Percentiles rank a stretch among this genome's conserved stretches.
Evolutionary conservation across 495 filamentous ascomycete genomes (phyloP).

Genomic region (Hapsidospora chrysogenum): DNA sequence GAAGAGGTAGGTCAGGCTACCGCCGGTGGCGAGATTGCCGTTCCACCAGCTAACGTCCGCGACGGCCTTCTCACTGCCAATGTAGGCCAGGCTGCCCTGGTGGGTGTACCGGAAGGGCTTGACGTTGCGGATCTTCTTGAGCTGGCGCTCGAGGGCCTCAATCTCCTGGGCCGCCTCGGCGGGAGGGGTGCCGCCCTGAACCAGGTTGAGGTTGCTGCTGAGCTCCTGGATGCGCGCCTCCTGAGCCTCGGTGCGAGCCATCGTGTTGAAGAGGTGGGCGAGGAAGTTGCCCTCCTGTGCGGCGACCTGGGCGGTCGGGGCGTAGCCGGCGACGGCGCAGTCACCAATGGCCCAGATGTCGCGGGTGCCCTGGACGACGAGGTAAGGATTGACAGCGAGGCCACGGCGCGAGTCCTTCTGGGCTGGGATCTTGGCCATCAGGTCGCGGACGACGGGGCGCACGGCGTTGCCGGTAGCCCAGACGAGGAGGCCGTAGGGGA

Average conservation of each 20-base stretch:
- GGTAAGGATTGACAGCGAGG: constrained; percentile 92
- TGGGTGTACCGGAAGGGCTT: constrained; percentile 97
- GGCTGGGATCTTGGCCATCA: constrained; percentile 82
- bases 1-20: constrained; percentile 76
- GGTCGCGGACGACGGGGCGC: constrained; percentile 71
- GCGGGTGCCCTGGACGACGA: constrained; percentile 90
- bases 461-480: constrained; percentile 98
- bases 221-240: constrained; percentile 54
- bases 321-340: constrained; percentile 91
- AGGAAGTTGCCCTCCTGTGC: constrained; percentile 92
- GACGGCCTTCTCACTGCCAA: constrained; percentile 93
- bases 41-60: constrained; percentile 96
- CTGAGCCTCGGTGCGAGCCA: constrained; percentile 76
- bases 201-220: constrained; percentile 29
- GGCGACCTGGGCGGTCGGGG: constrained; percentile 93
- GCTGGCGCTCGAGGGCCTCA: constrained; percentile 65
- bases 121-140: constrained; percentile 79
- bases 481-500: constrained; percentile 91
- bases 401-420: constrained; percentile 91
- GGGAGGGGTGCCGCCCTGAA: constrained; percentile 24
- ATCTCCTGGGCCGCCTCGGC: constrained; percentile 63
- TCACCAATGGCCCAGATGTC: constrained; percentile 79
- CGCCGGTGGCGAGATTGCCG: constrained; percentile 81
- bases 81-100: constrained; percentile 92
- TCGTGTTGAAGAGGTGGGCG: constrained; percentile 90